Conservation (phyloP, 106 monocot genomes). For the Iris macrosiphon region DNA sequence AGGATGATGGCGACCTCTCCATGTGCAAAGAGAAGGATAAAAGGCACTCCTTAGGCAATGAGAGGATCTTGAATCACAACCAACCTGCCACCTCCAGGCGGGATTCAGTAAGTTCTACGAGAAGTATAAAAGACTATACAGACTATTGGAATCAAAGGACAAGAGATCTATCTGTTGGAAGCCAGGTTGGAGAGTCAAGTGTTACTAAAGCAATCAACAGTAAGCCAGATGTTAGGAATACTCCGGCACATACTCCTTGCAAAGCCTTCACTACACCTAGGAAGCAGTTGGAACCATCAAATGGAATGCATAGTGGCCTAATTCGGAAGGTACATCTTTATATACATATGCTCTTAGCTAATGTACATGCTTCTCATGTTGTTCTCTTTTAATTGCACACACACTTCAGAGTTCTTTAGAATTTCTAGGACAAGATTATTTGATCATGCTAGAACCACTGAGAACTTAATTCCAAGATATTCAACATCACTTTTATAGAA, state of each 20-base stretch:
- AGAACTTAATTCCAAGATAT: no score
- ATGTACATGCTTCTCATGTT: no score
- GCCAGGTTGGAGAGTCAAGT: slow-evolving; percentile 30
- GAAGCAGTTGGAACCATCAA: slow-evolving; percentile 39
- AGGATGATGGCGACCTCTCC: slow-evolving; percentile 29
- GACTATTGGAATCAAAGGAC: slow-evolving; percentile 26
- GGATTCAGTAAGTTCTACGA: slow-evolving; percentile 41
- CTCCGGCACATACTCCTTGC: slow-evolving; percentile 34
- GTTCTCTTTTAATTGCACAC: no score
- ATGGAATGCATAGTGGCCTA: slow-evolving; percentile 29
- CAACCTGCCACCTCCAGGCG: slow-evolving; percentile 18
- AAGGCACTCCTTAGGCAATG: slow-evolving; percentile 40
- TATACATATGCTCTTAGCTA: no score
- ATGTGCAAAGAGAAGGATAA: slow-evolving; percentile 34
- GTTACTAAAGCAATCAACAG: slow-evolving; percentile 6
- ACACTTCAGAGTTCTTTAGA: no score
- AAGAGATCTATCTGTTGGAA: slow-evolving; percentile 40
- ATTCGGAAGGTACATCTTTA: slow-evolving; percentile 31
- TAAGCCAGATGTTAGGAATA: slow-evolving; percentile 26
- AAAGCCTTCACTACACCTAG: slow-evolving; percentile 47
- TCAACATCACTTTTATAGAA: no score
- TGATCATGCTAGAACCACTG: no score
- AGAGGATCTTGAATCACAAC: slow-evolving; percentile 34
- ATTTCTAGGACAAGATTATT: no score
- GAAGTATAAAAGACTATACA: slow-evolving; percentile 44